Percentiles rank a stretch among this genome's conserved stretches.
phyloP scores from a whole-genome alignment of 805 yeast species.

The Candida maltosa region DNA sequence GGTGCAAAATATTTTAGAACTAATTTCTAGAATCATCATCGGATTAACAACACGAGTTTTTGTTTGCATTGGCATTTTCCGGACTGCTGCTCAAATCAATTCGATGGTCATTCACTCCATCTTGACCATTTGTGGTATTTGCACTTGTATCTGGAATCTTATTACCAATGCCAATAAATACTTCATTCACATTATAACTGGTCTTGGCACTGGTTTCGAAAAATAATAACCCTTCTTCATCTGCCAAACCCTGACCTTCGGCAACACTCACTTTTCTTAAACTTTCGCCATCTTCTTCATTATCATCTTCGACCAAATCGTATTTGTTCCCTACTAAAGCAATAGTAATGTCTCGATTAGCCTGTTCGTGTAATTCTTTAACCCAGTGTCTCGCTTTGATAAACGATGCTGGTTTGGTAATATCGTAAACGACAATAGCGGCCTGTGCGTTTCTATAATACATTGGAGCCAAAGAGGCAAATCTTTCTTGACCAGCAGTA shows the following conservation, averaged over 20 bases:
- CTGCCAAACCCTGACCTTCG: conserved; percentile 85
- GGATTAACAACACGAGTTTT: no score
- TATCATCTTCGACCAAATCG: conserved; percentile 65
- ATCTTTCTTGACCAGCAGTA: conserved; percentile 97
- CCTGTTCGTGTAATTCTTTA: conserved; percentile 91
- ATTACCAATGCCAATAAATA: conserved; percentile 84
- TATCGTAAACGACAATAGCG: conserved; percentile 91
- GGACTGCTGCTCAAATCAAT: conserved; percentile 29
- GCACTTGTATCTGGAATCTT: conserved; percentile 60
- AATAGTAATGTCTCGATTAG: conserved; percentile 84
- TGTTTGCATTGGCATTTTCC: conserved; percentile 1
- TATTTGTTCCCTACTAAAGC: conserved; percentile 93
- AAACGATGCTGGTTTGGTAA: conserved; percentile 91
- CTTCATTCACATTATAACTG: conserved; percentile 84
- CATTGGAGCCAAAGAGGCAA: conserved; percentile 95
- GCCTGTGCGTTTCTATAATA: conserved; percentile 97
- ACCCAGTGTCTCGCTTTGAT: conserved; percentile 98
- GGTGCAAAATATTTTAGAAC: no score
- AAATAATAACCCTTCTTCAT: conserved; percentile 85
- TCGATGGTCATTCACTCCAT: conserved; percentile 23
- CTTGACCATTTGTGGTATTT: no score
- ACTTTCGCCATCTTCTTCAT: conserved; percentile 43
- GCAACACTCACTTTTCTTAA: conserved; percentile 77
- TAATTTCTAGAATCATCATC: no score
- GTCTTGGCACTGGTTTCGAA: conserved; percentile 95